Base-by-base conservation (phyloP, 129 eudicot species). In the Pulicaria dysenterica region DNA sequence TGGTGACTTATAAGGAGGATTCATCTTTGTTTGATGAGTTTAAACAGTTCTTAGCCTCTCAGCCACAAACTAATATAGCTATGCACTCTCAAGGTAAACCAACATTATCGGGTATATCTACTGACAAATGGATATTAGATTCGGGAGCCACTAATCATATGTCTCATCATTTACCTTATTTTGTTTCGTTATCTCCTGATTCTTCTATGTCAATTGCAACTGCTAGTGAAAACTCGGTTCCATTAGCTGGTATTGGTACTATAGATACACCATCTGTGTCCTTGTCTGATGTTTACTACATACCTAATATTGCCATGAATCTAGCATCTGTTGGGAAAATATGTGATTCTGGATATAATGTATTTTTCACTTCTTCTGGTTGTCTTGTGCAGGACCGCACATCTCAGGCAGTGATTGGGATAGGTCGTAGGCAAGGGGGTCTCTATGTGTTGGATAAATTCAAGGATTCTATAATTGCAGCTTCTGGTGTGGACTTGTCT, bases 321-420 rank as follows among this genome's bases (percentile, higher is more conserved):
- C 64, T 58, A 34, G 16, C 43, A 8, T 58, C 15, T 4, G 8
- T 36, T 6, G n/a, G 42, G 0, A 1, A 58, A 5, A 2, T 34
- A 0, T 58, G 64, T 36, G n/a, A 36, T 8, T 58, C 11, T 58
- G 44, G 61, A 2, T 8, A 56, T 24, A 5, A 7, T 8, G 61
- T 56, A 2, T 16, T 16, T 3, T 54, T 56, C 6, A 16, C 4
- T 17, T 3, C 3, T 24, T 58, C 43, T 31, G 15, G 3, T 58
- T 58, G 64, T 36, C 11, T 0, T 34, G 3, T 58, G 3, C 12
- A 19, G n/a, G 64, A 58, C 10, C n/a, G 43, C 42, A 4, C 5
- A 34, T 31, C 64, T 10, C 14, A 42, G 13, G 15, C n/a, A 13
- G 54, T 64, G 70, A 45, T 64, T 64, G 38, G 55, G 70, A 64